Evolutionary conservation across 1,284 basidiomycete species (phyloP).

Genomic region (Pseudozyma tsukubaensis): DNA sequence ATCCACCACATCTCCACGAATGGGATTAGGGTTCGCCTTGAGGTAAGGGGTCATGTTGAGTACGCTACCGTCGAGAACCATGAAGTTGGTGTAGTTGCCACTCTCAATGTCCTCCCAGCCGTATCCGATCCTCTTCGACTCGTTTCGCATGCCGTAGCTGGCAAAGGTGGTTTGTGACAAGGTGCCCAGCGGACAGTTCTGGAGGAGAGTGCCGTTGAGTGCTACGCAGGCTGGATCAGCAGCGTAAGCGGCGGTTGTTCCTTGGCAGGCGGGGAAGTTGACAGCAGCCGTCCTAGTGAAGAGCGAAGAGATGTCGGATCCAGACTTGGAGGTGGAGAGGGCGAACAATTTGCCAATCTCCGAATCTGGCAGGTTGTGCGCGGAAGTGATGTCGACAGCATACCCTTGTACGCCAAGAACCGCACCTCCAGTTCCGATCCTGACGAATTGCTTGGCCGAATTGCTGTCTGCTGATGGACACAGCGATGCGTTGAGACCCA

Average conservation of each 20-base stretch:
- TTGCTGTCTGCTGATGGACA: constrained; percentile 76
- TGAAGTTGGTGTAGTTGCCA: constrained; percentile 46
- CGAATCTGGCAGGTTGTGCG: constrained; percentile 71
- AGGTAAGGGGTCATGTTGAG: constrained; percentile 93
- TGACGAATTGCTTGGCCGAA: constrained; percentile 47
- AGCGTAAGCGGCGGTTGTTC: constrained; percentile 74
- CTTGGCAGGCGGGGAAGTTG: constrained; percentile 73
- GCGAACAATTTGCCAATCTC: constrained; percentile 74
- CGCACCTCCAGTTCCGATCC: constrained; percentile 40
- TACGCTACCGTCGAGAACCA: constrained; percentile 89
- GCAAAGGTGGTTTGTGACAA: constrained; percentile 44
- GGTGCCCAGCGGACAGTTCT: constrained; percentile 73
- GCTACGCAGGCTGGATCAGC: constrained; percentile 77
- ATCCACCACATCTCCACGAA: constrained; percentile 84
- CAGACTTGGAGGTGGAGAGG: constrained; percentile 72
- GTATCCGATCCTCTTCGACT: constrained; percentile 54
- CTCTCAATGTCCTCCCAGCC: constrained; percentile 63
- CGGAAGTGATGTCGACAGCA: constrained; percentile 79
- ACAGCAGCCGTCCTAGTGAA: constrained; percentile 72
- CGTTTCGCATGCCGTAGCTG: constrained; percentile 43
- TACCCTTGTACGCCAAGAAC: constrained; percentile 80
- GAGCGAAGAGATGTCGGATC: constrained; percentile 87
- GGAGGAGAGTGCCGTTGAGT: constrained; percentile 65
- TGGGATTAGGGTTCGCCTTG: constrained; percentile 76
- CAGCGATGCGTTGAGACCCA: constrained; percentile 90